phyloP scores from a whole-genome alignment of 2,329 filamentous ascomycete species.

The Niveomyces coronatus region DNA sequence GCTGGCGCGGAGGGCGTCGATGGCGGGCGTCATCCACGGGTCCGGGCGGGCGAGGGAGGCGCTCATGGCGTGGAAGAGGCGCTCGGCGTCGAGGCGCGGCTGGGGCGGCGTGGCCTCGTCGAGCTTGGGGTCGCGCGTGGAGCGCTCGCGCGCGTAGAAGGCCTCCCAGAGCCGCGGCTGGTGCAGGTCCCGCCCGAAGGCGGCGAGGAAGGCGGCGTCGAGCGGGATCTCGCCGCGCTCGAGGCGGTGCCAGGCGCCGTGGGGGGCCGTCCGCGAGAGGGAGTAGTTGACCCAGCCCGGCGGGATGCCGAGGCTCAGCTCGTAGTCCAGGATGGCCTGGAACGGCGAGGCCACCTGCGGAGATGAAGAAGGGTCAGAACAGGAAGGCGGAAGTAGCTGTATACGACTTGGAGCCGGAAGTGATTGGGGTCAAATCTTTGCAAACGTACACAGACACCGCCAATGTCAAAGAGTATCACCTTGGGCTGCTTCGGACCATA shows the following conservation, averaged over 20 bases:
- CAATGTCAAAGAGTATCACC: constrained; percentile 86
- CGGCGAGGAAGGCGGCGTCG: constrained; percentile 62
- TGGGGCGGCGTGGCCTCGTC: constrained; percentile 44
- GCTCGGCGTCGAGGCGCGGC: constrained; percentile 65
- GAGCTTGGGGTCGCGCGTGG: constrained; percentile 30
- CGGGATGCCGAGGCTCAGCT: constrained; percentile 64
- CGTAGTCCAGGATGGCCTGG: constrained; percentile 87
- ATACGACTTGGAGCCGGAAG: too few species aligned
- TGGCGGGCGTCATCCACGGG: constrained; percentile 78
- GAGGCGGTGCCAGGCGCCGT: constrained; percentile 79
- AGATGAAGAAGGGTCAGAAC: not conserved
- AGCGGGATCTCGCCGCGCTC: constrained; percentile 75
- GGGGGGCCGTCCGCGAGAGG: constrained; percentile 66
- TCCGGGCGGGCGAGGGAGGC: constrained; percentile 56
- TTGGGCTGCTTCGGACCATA: constrained; percentile 45
- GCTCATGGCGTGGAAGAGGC: constrained; percentile 92
- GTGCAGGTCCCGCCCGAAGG: constrained; percentile 66
- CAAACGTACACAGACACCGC: constrained; percentile 82
- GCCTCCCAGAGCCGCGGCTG: constrained; percentile 55
- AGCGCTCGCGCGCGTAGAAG: constrained; percentile 43
- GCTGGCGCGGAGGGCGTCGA: constrained; percentile 55
- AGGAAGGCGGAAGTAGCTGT: not conserved
- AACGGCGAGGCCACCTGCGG: constrained; percentile 78
- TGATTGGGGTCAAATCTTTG: too few species aligned
- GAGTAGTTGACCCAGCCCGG: constrained; percentile 86